Conservation (phyloP, 495 filamentous ascomycete genomes). For the Xylaria palmicola region DNA sequence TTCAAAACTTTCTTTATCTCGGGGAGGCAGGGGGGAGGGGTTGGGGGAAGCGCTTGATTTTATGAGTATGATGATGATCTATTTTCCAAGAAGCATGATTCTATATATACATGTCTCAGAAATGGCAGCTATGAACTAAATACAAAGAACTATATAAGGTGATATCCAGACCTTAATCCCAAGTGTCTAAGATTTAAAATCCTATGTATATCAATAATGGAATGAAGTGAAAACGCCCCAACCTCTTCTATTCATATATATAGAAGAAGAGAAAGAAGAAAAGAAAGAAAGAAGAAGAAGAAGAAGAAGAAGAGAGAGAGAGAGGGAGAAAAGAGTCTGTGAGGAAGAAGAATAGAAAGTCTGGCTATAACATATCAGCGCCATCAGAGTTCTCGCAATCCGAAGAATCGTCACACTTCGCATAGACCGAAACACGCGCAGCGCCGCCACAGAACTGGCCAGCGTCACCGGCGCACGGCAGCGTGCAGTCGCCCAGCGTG, state of each 20-base stretch:
- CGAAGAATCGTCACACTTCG: constrained; percentile 1
- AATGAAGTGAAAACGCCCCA: no score
- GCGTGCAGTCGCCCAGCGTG: constrained; percentile 20
- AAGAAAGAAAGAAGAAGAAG: not conserved
- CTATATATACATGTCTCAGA: not conserved
- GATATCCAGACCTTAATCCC: no score
- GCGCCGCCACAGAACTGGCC: constrained; percentile 31
- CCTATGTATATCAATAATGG: no score
- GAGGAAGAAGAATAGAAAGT: not conserved
- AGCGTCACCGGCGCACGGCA: constrained; percentile 29
- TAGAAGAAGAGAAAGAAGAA: no score
- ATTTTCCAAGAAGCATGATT: not conserved
- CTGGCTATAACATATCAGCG: not conserved
- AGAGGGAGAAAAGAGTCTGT: not conserved
- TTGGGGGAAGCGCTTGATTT: constrained; percentile 3
- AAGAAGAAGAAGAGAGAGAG: not conserved
- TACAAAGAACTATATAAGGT: not conserved
- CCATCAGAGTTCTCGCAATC: constrained; percentile 9
- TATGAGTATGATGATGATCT: not conserved
- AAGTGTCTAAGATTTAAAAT: not conserved
- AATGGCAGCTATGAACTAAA: not conserved
- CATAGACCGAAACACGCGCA: constrained; percentile 20
- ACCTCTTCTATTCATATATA: no score
- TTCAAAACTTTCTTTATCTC: not conserved
- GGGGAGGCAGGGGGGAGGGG: no score